phyloP scores from a whole-genome alignment of 176 grass and related monocot genomes.

The Panicum miliaceum region DNA sequence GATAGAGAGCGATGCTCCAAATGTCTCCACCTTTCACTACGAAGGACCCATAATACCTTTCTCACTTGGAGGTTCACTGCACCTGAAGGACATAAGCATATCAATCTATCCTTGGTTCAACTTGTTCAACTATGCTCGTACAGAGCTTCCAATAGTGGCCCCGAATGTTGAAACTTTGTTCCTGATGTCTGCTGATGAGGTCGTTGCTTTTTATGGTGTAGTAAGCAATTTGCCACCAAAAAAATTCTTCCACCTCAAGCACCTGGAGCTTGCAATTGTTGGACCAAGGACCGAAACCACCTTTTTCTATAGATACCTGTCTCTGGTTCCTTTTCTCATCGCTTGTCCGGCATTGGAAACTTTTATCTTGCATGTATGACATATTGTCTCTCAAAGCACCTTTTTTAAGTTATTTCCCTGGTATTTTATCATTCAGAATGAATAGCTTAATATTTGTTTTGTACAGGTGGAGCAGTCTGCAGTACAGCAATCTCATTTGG shows the following conservation, averaged over 20 bases:
- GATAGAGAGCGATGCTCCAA: conserved; percentile 29
- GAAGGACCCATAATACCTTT: conserved; percentile 7
- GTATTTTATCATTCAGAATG: not conserved
- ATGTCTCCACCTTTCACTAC: conserved; percentile 6
- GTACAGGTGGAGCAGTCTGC: not conserved
- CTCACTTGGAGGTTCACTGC: not conserved
- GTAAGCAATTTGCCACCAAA: not conserved
- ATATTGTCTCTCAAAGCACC: not conserved
- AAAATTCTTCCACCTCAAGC: conserved; percentile 35
- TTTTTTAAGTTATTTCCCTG: not conserved
- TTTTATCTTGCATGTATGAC: conserved; percentile 30
- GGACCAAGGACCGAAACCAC: not conserved
- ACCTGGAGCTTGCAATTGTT: conserved; percentile 32
- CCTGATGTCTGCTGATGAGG: conserved; percentile 19
- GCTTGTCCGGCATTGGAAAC: conserved; percentile 25
- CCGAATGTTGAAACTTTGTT: conserved; percentile 38
- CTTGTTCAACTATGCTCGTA: conserved; percentile 24
- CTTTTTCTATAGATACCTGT: not conserved
- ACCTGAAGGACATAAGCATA: conserved; percentile 18
- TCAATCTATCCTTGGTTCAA: not conserved
- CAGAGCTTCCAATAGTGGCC: conserved; percentile 4
- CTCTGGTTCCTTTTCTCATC: conserved; percentile 34
- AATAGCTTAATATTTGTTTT: not conserved
- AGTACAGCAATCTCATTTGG: not conserved
- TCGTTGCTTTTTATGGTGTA: not conserved